A percentile compares a stretch with the other conserved stretches of the same genome.
phyloP scores from a whole-genome alignment of 257 asterid genomes.

The Petrea volubilis region DNA sequence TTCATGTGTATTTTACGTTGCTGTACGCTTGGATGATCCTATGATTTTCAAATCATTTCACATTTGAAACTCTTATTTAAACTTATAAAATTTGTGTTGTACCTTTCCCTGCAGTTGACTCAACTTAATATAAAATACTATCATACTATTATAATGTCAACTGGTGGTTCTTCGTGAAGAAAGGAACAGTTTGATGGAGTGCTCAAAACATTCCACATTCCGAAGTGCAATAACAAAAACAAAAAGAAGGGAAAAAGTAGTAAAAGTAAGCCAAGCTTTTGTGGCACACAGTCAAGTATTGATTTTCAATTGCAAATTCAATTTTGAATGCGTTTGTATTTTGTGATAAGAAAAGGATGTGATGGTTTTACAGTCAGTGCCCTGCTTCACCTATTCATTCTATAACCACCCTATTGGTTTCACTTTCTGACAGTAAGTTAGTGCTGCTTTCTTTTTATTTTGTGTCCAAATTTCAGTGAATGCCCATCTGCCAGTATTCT shows the following conservation, averaged over 20 bases:
- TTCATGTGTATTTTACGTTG: not conserved
- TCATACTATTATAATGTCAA: not conserved
- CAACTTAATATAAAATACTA: not conserved
- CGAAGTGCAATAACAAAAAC: not conserved
- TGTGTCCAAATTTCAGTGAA: not conserved
- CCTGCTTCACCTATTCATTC: not conserved
- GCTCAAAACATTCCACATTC: not conserved
- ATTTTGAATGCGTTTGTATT: not conserved
- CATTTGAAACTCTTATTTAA: not conserved
- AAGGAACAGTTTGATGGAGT: not conserved
- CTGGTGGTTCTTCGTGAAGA: not conserved
- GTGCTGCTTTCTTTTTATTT: not conserved
- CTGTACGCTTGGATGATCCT: too few species aligned
- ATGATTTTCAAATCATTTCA: too few species aligned
- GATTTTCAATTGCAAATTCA: not conserved
- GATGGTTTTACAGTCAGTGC: not conserved
- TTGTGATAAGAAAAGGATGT: not conserved
- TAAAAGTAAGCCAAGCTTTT: not conserved
- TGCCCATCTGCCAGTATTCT: not conserved
- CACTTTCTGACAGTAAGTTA: not conserved
- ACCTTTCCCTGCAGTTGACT: not conserved
- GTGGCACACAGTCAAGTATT: not conserved
- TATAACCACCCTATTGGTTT: not conserved
- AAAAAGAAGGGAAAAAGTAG: too few species aligned
- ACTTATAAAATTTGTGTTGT: not conserved